Base-by-base conservation (phyloP, 176 grass and related monocot genomes). In the Triticum dicoccoides region DNA sequence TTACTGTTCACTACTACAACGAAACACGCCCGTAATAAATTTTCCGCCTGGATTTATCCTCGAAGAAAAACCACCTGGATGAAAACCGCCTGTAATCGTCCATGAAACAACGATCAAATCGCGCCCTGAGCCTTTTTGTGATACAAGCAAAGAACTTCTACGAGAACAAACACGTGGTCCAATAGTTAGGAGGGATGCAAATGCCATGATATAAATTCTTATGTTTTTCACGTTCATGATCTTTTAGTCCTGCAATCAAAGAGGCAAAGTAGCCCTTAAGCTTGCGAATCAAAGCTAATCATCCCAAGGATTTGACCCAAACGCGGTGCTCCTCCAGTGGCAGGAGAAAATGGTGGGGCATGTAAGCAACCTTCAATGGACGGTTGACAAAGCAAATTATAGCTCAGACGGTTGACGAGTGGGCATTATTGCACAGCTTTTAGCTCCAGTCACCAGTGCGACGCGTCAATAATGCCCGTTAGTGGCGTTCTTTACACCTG, bases 281-380 rank as follows among this genome's bases (percentile, higher is more conserved):
- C 69, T 2, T 12, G 20, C 9, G 8, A 41, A 71, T 41, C 68
- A 39, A 71, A 41, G 35, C 21, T 41, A 41, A 72, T 41, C 6
- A 3, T 39, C 42, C 7, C 7, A 75, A 75, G 72, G 10, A 81
- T 63, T 87, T 87, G 85, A 87, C 85, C 85, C 3, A 17, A 47
- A 68, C 23, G n/a, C 75, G 59, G 14, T 58, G 65, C 21, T 71
- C 33, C 47, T 17, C 23, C 51, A 64, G 51, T 86, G 79, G 65
- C 72, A 18, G 51, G 54, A 18, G 74, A 21, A 73, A 61, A 87
- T 79, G 83, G 73, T 65, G 65, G 79, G 64, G 18, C 24, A 38
- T n/a, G 61, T 0, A 77, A 17, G 37, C 54, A 8, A 12, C n/a
- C 17, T 54, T 73, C 32, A 37, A 87, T 76, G 6, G 81, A 59